phyloP scores from a whole-genome alignment of 208 protist species.

The Trypanosoma melophagium region DNA sequence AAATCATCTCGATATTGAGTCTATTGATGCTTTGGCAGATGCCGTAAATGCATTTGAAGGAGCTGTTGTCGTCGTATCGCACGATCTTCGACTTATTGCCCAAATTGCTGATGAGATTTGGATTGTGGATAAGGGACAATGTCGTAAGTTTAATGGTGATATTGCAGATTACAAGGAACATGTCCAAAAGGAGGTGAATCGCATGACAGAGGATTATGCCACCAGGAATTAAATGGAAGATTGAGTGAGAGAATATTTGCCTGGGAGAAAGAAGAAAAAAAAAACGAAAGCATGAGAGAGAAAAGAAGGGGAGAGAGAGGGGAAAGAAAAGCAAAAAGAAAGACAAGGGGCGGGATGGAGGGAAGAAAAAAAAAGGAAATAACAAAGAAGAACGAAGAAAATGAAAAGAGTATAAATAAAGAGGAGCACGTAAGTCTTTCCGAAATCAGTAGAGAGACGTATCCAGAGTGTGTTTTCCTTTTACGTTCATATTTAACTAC shows the following conservation, averaged over 20 bases:
- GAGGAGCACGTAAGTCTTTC: too few relatives aligned
- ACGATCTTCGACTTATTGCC: conserved; percentile 96
- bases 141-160: conserved; percentile 84
- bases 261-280: not conserved
- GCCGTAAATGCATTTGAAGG: conserved; percentile 93
- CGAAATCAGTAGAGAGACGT: too few relatives aligned
- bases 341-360: not conserved
- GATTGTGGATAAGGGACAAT: conserved; percentile 92
- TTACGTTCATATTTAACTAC: too few relatives aligned
- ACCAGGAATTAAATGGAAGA: conserved; percentile 26
- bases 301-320: not conserved
- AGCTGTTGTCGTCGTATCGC: conserved; percentile 95
- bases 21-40: conserved; percentile 94
- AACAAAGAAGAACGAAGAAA: not conserved
- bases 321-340: conserved; percentile 9
- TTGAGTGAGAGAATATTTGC: not conserved
- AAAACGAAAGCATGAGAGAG: not conserved
- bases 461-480: too few relatives aligned
- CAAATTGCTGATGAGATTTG: conserved; percentile 96
- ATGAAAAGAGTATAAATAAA: not conserved
- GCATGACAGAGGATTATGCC: conserved; percentile 79
- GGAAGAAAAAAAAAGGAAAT: conserved; percentile 6
- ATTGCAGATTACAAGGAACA: conserved; percentile 94
- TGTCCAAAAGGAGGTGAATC: conserved; percentile 79
- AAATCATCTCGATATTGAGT: conserved; percentile 97